A percentile compares a stretch with the other conserved stretches of the same genome.
These are phyloP conservation scores for Beta corolliflora DNA, from an alignment of 179 eudicot species.

Conservation along the genomic window DNA sequence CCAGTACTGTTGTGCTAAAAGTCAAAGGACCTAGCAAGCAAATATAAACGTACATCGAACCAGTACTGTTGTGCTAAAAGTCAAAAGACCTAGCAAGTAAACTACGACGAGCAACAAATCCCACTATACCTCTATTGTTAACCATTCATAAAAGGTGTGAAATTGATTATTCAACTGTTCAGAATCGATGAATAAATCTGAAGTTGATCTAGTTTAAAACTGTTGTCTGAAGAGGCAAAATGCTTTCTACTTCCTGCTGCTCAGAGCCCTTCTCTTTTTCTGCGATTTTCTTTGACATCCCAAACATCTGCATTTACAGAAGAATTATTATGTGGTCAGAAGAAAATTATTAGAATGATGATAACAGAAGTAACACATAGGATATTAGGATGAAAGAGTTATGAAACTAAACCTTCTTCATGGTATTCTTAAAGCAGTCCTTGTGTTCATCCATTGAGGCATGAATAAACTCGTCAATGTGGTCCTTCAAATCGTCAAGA, in stretches of 20 bases:
- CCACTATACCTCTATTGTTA: neutral
- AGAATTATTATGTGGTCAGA: neutral
- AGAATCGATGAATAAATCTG: neutral
- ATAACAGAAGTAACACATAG: neutral
- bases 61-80: neutral
- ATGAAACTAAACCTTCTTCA: slow-evolving; percentile 35
- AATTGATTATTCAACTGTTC: neutral
- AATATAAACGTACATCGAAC: neutral
- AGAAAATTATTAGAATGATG: neutral
- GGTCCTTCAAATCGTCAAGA: slow-evolving; percentile 42
- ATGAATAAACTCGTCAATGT: slow-evolving; percentile 41
- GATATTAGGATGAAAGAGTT: neutral
- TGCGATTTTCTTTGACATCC: slow-evolving; percentile 32
- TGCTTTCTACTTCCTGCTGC: slow-evolving; percentile 35
- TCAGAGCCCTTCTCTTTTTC: slow-evolving; percentile 25
- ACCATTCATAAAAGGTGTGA: neutral
- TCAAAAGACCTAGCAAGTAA: neutral
- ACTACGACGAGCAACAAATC: neutral
- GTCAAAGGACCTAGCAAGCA: neutral
- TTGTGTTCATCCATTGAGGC: slow-evolving; percentile 49
- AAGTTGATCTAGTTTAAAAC: slow-evolving; percentile 27
- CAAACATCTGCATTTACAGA: slow-evolving; percentile 33
- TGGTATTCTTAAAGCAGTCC: slow-evolving; percentile 42
- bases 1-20: neutral
- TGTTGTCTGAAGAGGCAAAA: slow-evolving; percentile 37